Evolutionary conservation across 2,329 filamentous ascomycete genomes (phyloP).

Genomic region (Raffaelea ambrosiae): DNA sequence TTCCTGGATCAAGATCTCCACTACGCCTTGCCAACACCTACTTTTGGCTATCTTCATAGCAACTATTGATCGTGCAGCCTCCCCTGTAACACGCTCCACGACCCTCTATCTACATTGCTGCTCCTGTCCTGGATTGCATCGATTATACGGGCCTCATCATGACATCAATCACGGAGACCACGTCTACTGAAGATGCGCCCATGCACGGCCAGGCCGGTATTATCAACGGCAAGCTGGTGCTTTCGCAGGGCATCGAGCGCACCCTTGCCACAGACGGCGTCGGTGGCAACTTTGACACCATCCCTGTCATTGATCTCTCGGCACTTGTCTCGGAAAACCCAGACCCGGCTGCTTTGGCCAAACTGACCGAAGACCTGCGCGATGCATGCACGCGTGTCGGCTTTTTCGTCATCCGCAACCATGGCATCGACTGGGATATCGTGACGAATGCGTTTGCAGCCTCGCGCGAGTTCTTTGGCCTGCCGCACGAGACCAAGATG

Average conservation of each 20-base stretch:
- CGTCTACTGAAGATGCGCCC: not conserved
- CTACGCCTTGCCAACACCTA: no score
- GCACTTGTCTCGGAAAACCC: not conserved
- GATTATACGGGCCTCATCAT: not conserved
- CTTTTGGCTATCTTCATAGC: no score
- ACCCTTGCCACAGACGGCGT: not conserved
- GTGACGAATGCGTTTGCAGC: slow-evolving; percentile 16
- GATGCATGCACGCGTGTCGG: not conserved
- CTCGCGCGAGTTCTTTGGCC: not conserved
- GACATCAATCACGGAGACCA: not conserved
- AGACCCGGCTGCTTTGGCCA: not conserved
- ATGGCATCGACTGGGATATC: slow-evolving; percentile 24
- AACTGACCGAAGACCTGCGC: not conserved
- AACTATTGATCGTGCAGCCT: no score
- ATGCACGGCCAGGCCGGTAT: slow-evolving; percentile 2
- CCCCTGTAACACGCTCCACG: no score
- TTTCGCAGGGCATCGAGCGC: slow-evolving; percentile 2
- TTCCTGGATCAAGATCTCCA: no score
- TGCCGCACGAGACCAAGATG: not conserved
- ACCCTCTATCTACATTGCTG: no score
- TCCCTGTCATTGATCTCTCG: slow-evolving; percentile 1
- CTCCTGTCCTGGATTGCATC: no score
- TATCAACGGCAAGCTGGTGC: slow-evolving; percentile 2
- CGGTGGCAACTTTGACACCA: slow-evolving; percentile 1
- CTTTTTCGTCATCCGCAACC: not conserved